Base-by-base conservation (phyloP, 768 basidiomycete species). In the Thelephora ganbajun region DNA sequence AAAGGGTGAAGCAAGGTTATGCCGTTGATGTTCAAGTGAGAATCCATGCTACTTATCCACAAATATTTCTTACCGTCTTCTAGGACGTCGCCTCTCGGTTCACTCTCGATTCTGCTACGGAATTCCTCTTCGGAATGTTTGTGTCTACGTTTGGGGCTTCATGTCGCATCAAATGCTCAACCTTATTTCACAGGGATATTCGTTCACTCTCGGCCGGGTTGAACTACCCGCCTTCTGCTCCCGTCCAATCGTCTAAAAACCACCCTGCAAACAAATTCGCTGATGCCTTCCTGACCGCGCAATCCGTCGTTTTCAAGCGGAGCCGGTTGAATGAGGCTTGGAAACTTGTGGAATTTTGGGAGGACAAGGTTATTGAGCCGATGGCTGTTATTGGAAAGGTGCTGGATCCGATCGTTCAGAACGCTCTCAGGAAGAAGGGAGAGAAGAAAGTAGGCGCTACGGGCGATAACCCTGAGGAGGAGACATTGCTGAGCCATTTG, bases 101-200 rank as follows among this genome's bases (percentile, higher is more conserved):
- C 57, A 75, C 76, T 0, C 58, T 80, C 33, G 78, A 80, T 54
- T 74, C 73, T 0, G 74, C 74, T 0, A 71, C 75, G 0, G 72
- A 73, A 20, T 78, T 79, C 54, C 64, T 78, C 9, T 75, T 41
- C 14, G 39, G 39, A 9, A 30, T 30, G 26, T 30, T 4, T 30
- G 26, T 9, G 9, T 9, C 9, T 9, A 9, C 9, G 26, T 4
- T 30, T 30, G 9, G 5, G 9, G 76, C 2, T 79, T 78, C 58
- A 79, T 78, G 0, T 61, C 78, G 44, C 77, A 79, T 57, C 70
- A 72, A 0, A 76, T 74, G 1, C 70, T 77, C 0, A 71, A 75
- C 77, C 53, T 67, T 76, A 22, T 73, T 73, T 45, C 73, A 71
- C 2, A 56, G 59, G 41, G 61, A 66, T 22, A 57, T 72, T 5